Evolutionary conservation across 352 stramenopile genomes (phyloP), one percentile per base, ranked within the genome.

Genomic region (Pythium coloratum): DNA sequence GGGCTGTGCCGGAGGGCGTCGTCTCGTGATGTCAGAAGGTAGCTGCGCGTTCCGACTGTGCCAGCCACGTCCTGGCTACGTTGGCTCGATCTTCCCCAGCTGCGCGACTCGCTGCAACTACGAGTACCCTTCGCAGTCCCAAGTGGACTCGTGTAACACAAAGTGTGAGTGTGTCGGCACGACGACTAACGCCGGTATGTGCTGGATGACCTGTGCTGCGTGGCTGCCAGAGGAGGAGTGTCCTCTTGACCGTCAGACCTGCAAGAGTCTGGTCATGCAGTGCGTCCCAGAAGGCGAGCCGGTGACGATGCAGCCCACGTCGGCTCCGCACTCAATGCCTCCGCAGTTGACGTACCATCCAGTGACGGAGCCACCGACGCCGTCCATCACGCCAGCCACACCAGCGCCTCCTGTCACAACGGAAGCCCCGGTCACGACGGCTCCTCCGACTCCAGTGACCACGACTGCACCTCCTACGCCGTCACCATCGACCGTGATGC

Each of bases 171-270:
- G 77, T 62, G 72, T 55, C 9, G 65, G 76, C 66, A 6, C 71
- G 54, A 4, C 61, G 18, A 40, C 55, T 8, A 26, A 71, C 10
- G 75, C 64, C 2, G 77, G 78, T 7, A n/a, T 78, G 6, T 90
- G 79, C 69, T 88, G 81, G 81, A 88, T 88, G 79, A 62, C 85
- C 12, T 90, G 81, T 47, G 73, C 81, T 6, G 61, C 59, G 55
- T 62, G 54, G 18, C 58, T 80, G 32, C 57, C 50, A 5, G 50
- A 55, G 2, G 50, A 44, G 30, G 55, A 72, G 42, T 84, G 78
- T 51, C 50, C 70, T 3, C 54, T 77, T 55, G 62, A 76, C 69
- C 53, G 75, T 20, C 77, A 80, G 49, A 60, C 62, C 32, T 84
- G 77, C 34, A 69, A 67, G 30, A 70, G 71, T 24, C 62, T 72